phyloP scores from a whole-genome alignment of 768 basidiomycete species.

The Phylloporus arenicola region DNA sequence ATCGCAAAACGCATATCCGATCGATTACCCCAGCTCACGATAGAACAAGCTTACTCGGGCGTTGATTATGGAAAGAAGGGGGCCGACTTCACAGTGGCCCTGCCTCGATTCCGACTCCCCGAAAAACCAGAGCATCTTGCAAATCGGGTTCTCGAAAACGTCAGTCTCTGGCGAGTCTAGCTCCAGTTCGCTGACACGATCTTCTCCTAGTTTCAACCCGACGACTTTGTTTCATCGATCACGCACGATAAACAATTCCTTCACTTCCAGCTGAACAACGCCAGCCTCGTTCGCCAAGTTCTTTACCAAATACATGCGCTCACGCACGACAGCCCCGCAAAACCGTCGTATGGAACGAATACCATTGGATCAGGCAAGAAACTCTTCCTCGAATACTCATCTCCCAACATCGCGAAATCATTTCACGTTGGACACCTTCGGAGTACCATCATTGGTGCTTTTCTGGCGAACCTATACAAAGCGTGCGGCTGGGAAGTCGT shows the following conservation, averaged over 20 bases:
- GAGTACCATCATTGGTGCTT: constrained; percentile 98
- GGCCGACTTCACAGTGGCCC: constrained; percentile 86
- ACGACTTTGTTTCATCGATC: constrained; percentile 70
- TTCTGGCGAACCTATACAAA: constrained; percentile 85
- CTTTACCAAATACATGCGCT: constrained; percentile 71
- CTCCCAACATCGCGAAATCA: constrained; percentile 95
- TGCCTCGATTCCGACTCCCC: constrained; percentile 85
- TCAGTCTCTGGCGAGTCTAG: constrained; percentile 31
- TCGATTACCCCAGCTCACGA: constrained; percentile 54
- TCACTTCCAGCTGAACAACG: constrained; percentile 67
- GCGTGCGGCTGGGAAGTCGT: constrained; percentile 91
- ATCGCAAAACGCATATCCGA: constrained; percentile 71
- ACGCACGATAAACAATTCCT: constrained; percentile 75
- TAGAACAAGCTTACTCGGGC: constrained; percentile 78
- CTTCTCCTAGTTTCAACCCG: constrained; percentile 68
- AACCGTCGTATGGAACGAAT: constrained; percentile 81
- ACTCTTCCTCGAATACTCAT: constrained; percentile 86
- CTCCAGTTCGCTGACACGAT: neutral
- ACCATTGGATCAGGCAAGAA: constrained; percentile 74
- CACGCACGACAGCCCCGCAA: constrained; percentile 55
- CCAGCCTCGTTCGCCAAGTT: constrained; percentile 58
- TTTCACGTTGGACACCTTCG: constrained; percentile 97
- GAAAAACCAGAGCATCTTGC: constrained; percentile 80
- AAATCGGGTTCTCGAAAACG: constrained; percentile 64
- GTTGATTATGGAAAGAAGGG: constrained; percentile 92